phyloP scores from a whole-genome alignment of 2,329 filamentous ascomycete genomes.

The Cladorrhinum sp. region DNA sequence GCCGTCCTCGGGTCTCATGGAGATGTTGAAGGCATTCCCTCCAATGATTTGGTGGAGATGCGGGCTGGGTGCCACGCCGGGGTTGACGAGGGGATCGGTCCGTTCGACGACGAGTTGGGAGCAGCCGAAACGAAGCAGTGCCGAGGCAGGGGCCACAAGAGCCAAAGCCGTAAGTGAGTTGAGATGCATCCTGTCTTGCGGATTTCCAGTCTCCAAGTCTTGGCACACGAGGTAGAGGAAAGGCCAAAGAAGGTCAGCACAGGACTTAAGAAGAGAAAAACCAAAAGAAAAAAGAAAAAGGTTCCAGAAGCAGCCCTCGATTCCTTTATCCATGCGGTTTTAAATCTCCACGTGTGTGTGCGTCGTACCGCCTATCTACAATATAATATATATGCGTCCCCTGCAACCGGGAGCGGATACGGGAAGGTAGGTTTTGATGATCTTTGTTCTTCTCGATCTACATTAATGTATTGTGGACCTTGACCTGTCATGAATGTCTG shows the following conservation, averaged over 20 bases:
- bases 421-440: neutral
- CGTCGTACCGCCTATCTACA: no score
- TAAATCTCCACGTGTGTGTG: no score
- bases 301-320: neutral
- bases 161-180: slow-evolving; percentile 20
- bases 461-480: neutral
- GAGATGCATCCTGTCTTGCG: slow-evolving; percentile 19
- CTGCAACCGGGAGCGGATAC: neutral
- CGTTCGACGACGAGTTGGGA: slow-evolving; percentile 27
- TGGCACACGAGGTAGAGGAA: neutral
- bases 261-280: neutral
- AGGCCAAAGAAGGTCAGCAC: neutral
- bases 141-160: slow-evolving; percentile 23
- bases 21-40: slow-evolving; percentile 39
- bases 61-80: slow-evolving; percentile 22
- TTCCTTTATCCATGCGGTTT: no score
- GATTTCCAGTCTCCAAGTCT: no score
- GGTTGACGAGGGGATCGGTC: slow-evolving; percentile 25
- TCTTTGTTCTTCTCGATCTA: neutral
- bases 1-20: slow-evolving; percentile 33
- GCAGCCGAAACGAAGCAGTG: slow-evolving; percentile 25
- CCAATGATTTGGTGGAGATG: slow-evolving; percentile 29
- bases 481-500: neutral
- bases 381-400: neutral
- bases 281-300: neutral